Evolutionary conservation across 2,329 filamentous ascomycete genomes (phyloP).

Genomic region (Helotiales sp.): DNA sequence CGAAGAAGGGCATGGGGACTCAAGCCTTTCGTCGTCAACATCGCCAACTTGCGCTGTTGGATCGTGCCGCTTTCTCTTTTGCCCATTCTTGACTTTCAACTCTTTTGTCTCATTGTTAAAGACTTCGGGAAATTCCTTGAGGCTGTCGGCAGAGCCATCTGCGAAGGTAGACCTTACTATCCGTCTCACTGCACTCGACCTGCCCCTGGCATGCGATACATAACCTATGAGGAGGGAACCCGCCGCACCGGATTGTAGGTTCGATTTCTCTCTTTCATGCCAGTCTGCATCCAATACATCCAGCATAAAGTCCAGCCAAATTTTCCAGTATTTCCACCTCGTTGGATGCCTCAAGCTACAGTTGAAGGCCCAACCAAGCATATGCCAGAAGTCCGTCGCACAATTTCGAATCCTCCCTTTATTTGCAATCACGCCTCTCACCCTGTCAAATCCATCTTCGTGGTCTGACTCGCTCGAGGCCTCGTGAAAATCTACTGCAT

Average conservation of each 20-base stretch:
- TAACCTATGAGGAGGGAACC: slow-evolving; percentile 59
- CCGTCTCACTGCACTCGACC: slow-evolving; percentile 45
- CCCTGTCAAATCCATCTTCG: slow-evolving; percentile 46
- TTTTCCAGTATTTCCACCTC: slow-evolving; percentile 79
- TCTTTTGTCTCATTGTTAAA: slow-evolving; percentile 65
- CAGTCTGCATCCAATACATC: slow-evolving; percentile 76
- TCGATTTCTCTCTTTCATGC: slow-evolving; percentile 49
- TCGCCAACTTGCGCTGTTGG: slow-evolving; percentile 29
- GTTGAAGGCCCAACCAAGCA: slow-evolving; percentile 90
- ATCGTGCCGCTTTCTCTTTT: slow-evolving; percentile 50
- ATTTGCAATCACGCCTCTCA: slow-evolving; percentile 61
- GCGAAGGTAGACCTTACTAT: slow-evolving; percentile 69
- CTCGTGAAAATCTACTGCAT: slow-evolving; percentile 35
- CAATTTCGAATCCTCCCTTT: slow-evolving; percentile 68
- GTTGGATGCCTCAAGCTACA: slow-evolving; percentile 73
- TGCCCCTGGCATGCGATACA: slow-evolving; percentile 38
- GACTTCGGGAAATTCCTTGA: slow-evolving; percentile 61
- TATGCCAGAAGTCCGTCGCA: slow-evolving; percentile 87
- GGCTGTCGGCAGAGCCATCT: slow-evolving; percentile 55
- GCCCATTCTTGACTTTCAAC: slow-evolving; percentile 41
- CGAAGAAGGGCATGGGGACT: slow-evolving; percentile 32
- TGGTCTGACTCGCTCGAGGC: slow-evolving; percentile 43
- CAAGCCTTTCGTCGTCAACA: slow-evolving; percentile 45
- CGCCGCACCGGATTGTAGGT: slow-evolving; percentile 44
- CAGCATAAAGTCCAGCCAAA: slow-evolving; percentile 78